Evolutionary conservation across 192 early-diverging fungal genomes (phyloP).

Genomic region (Rhizophagus prolifer): DNA sequence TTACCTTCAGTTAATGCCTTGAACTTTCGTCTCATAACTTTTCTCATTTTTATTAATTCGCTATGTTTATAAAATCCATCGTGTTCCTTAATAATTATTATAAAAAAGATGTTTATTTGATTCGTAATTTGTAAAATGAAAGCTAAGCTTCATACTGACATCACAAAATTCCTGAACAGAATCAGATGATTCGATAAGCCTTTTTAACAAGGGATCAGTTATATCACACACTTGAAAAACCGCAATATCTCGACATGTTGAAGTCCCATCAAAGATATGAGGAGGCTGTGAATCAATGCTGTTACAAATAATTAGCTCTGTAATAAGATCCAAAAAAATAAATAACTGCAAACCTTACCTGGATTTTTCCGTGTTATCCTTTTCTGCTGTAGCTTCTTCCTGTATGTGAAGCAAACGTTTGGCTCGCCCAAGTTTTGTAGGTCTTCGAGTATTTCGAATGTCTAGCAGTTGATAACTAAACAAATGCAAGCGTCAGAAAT

Average conservation of each 20-base stretch:
- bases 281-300: background rate
- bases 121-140: background rate
- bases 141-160: background rate
- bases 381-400: background rate
- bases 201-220: slow-evolving; percentile 31
- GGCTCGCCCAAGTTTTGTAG: slow-evolving; percentile 11
- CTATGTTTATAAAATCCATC: slow-evolving; percentile 32
- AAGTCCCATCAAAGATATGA: slow-evolving; percentile 29
- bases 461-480: slow-evolving; percentile 30
- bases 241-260: background rate
- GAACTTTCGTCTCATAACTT: slow-evolving; percentile 24
- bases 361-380: background rate
- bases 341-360: slow-evolving; percentile 20
- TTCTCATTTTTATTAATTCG: slow-evolving; percentile 19
- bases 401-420: slow-evolving; percentile 11
- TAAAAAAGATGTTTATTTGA: background rate
- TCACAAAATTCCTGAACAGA: slow-evolving; percentile 14
- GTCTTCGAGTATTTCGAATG: slow-evolving; percentile 9
- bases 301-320: background rate
- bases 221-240: slow-evolving; percentile 37
- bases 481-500: background rate
- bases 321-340: background rate
- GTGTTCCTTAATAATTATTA: slow-evolving; percentile 13
- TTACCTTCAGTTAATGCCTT: slow-evolving; percentile 15
- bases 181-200: slow-evolving; percentile 28